Percentiles rank a stretch among this genome's conserved stretches.
Conservation (phyloP, 192 early-diverging fungal species). For the Phlyctochytrium planicorne region DNA sequence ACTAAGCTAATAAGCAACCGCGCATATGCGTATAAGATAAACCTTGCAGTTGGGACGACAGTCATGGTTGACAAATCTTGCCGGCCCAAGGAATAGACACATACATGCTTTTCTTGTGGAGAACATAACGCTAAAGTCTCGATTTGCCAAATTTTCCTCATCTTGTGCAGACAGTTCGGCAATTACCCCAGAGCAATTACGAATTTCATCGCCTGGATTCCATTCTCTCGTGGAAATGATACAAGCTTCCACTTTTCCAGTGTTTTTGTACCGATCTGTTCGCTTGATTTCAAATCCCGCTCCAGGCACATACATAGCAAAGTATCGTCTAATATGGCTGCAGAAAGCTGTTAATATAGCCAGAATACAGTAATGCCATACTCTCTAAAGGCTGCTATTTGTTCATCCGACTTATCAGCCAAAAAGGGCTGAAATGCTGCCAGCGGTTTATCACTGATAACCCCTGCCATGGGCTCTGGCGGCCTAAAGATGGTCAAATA, state of each 20-base stretch:
- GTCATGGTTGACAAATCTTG: constrained; percentile 76
- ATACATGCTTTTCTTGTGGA: constrained; percentile 52
- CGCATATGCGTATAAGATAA: neutral
- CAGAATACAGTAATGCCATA: constrained; percentile 16
- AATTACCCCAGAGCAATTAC: constrained; percentile 48
- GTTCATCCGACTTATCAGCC: neutral
- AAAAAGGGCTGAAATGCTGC: constrained; percentile 4
- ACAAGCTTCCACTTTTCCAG: constrained; percentile 51
- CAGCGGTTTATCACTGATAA: too few species aligned
- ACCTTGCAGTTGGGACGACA: constrained; percentile 65
- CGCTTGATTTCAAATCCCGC: constrained; percentile 67
- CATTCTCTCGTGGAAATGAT: constrained; percentile 49
- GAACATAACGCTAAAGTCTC: constrained; percentile 71
- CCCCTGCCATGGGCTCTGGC: too few species aligned
- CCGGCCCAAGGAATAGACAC: constrained; percentile 70
- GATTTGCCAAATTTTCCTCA: constrained; percentile 38
- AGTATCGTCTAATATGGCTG: constrained; percentile 57
- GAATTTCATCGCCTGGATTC: constrained; percentile 49
- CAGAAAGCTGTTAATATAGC: constrained; percentile 9
- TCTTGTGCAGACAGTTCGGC: constrained; percentile 49
- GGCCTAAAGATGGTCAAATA: too few species aligned
- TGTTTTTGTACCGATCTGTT: constrained; percentile 54
- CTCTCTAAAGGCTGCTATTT: constrained; percentile 23
- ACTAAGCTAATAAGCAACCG: constrained; percentile 25
- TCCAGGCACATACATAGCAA: constrained; percentile 61